Evolutionary conservation across 371 early-diverging fungal genomes (phyloP), one percentile per base, ranked within the genome.

Genomic region (Synchytrium microbalum): DNA sequence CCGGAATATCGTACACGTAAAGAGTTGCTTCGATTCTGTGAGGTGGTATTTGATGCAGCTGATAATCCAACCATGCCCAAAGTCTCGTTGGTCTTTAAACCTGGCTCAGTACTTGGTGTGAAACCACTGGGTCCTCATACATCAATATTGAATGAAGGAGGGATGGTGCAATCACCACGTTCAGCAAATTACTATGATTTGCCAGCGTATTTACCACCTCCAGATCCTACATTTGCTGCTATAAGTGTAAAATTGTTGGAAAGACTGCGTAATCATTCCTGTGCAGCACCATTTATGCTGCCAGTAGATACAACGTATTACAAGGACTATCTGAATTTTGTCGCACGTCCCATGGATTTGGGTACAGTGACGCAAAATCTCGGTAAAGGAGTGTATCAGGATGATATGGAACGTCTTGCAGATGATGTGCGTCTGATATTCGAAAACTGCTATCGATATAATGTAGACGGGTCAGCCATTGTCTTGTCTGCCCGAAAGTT

Each of bases 261-360:
- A 38, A 84, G 83, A 56, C 56, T 91, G 10, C 69, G 67, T 54
- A 78, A 75, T 32, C 84, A 86, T 52, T 76, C 74, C 5, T 74
- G 80, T 25, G 81, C 88, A 0, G 72, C 79, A 14, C 79, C 82
- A 2, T 90, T 90, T 67, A 63, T 79, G 54, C 81, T 75, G 3
- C 86, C 88, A 3, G 90, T 90, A 2, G 88, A 91, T 62, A 64
- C 63, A 14, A 46, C 33, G 0, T 54, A 66, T 62, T 67, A 67
- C 3, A 96, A 95, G 5, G 92, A 92, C 69, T 98, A 99, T 72
- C 87, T 84, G 19, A 82, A 85, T 1, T 84, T 90, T 67, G 87
- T 99, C 73, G 91, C 91, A 70, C 68, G 81, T 31, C 99, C 99
- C 0, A 99, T 99, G 97, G 99, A 98, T 68, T 74, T 99, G 2